Evolutionary conservation across 2,329 filamentous ascomycete genomes (phyloP), one percentile per base, ranked within the genome.

Genomic region (Exophiala phaeomuriformis): DNA sequence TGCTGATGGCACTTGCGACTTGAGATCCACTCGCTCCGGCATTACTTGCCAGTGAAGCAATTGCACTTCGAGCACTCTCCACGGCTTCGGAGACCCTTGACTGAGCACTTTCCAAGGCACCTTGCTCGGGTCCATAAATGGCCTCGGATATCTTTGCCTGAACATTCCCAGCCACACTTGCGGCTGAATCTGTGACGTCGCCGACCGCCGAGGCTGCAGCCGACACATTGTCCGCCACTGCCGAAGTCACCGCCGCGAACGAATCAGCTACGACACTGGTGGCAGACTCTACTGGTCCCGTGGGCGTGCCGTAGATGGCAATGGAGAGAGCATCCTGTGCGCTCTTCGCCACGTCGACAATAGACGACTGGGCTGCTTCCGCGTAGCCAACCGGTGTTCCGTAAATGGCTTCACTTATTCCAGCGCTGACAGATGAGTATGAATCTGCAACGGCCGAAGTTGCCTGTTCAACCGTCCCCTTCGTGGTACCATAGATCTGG

Each of bases 261-360:
- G 67, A 70, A 4, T 67, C 55, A 1, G 63, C 71, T 2, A 71
- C 75, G 30, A 69, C 71, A 47, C 67, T 71, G 1, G 73, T 72
- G 0, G 69, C 72, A 12, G 70, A 71, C 36, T 76, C 75, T 35
- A 72, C 66, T 4, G 69, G 72, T 2, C 72, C 71, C 1, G 77
- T 78, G 0, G 75, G 69, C 0, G 76, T 76, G 19, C 80, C 79
- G 60, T 80, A 83, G 49, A 84, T 72, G 2, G 80, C 79, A 47
- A 72, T 71, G 9, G 73, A 78, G 52, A 83, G 77, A 1, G 77
- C 80, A 28, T 70, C 70, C 55, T 78, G 76, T 6, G 81, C 81
- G 39, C 75, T 77, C 5, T 72, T 69, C 5, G 76, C 79, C 4
- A 79, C 77, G n/a, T 74, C 73, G 1, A 74, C 70, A 52, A 84